These are phyloP conservation scores for Solanum aculeatissimum DNA, from an alignment of 305 asterid species.

Conservation along the genomic window DNA sequence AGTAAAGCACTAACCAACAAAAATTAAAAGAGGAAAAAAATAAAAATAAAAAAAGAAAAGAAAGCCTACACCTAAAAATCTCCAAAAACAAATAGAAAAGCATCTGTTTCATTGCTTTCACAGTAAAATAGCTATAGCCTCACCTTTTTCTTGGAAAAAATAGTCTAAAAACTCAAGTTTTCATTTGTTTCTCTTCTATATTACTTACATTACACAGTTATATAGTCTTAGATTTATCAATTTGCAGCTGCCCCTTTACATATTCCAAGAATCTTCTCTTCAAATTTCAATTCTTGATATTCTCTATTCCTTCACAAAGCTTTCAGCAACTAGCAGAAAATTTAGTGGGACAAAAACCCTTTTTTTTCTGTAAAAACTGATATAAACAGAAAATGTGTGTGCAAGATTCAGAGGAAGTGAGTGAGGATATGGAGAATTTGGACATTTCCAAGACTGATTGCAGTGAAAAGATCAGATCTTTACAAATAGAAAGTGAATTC, in stretches of 20 bases:
- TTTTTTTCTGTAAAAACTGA: background rate
- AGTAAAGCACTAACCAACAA: background rate
- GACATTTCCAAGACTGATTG: conserved; percentile 27
- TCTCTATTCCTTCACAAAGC: background rate
- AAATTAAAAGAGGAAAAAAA: background rate
- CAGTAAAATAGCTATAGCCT: background rate
- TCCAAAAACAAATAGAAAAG: background rate
- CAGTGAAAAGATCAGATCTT: conserved; percentile 22
- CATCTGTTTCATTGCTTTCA: background rate
- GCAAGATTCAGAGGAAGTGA: conserved; percentile 62
- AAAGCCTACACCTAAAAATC: background rate
- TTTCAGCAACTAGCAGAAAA: background rate
- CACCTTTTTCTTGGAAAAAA: background rate
- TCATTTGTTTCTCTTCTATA: background rate
- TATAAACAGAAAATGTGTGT: conserved; percentile 38
- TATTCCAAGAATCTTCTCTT: background rate
- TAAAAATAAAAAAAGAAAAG: too few species aligned
- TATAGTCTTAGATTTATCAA: background rate
- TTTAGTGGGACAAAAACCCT: background rate
- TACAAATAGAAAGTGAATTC: conserved; percentile 21
- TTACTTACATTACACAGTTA: background rate
- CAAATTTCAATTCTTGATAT: background rate
- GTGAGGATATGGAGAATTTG: conserved; percentile 41
- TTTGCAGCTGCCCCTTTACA: background rate
- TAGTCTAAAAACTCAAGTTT: background rate